These are phyloP conservation scores for Ruellia speciosa DNA, from an alignment of 305 asterid genomes.

Conservation along the genomic window DNA sequence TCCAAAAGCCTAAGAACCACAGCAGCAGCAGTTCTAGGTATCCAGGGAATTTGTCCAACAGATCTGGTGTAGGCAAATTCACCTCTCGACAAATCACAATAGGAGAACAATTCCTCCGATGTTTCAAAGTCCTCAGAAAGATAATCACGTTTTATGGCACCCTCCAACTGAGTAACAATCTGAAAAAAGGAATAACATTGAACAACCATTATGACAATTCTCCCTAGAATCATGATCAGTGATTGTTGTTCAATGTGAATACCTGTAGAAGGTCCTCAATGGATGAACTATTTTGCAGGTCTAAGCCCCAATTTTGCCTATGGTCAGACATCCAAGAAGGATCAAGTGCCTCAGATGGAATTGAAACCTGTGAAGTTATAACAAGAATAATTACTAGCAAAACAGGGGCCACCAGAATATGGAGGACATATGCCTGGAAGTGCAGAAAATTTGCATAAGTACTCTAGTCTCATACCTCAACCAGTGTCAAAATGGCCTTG, in stretches of 20 bases:
- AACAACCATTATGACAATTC: background rate
- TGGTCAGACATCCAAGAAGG: constrained; percentile 73
- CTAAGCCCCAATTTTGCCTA: constrained; percentile 66
- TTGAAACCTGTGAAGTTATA: constrained; percentile 46
- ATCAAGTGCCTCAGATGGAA: constrained; percentile 71
- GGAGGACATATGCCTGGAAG: constrained; percentile 14
- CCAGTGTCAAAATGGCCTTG: constrained; percentile 49
- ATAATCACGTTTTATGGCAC: constrained; percentile 59
- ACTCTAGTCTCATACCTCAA: constrained; percentile 51
- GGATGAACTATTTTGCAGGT: constrained; percentile 52
- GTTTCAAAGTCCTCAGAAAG: constrained; percentile 76
- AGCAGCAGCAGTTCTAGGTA: constrained; percentile 80
- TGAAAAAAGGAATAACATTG: constrained; percentile 27
- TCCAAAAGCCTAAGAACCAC: constrained; percentile 84
- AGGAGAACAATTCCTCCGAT: constrained; percentile 60
- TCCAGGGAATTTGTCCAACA: constrained; percentile 75
- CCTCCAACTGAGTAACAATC: constrained; percentile 73
- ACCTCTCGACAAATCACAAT: constrained; percentile 37
- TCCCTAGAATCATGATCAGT: constrained; percentile 7
- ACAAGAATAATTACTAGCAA: constrained; percentile 17
- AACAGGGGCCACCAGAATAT: too few relatives aligned
- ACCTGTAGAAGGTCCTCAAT: constrained; percentile 77
- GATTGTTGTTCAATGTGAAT: constrained; percentile 6
- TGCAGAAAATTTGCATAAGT: constrained; percentile 10
- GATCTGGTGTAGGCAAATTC: constrained; percentile 32